Evolutionary conservation across 2,329 filamentous ascomycete species (phyloP), one percentile per base, ranked within the genome.

Genomic region (Ophiostoma pallidulum): DNA sequence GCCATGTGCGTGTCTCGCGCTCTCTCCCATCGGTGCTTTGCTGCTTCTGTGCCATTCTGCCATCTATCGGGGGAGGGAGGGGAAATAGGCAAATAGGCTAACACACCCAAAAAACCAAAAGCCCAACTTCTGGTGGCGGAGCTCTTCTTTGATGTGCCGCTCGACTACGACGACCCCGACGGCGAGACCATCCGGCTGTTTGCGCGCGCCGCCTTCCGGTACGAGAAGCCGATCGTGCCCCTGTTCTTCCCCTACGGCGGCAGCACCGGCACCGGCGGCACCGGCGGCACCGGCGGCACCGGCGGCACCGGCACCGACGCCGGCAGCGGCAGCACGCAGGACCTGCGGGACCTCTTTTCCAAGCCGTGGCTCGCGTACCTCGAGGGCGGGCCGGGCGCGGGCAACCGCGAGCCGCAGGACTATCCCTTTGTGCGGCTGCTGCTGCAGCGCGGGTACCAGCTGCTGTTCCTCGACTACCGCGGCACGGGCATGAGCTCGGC

Each of bases 381-480:
- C 13, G 84, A 94, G 67, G 91, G 91, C 53, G 91, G 91, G 0
- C 91, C 90, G 0, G 90, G 90, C 3, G 81, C 84, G 59, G 81
- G 84, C 51, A 90, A 86, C 59, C 71, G 75, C 6, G 71, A 82
- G 42, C 90, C 91, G 2, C 83, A 94, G 60, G 76, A 85, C 50
- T 77, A 80, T 51, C 70, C 80, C 8, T 77, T 88, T 60, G 84
- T 86, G n/a, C 75, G 79, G 28, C 69, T 74, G 26, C 74, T 88
- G 48, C 73, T 96, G 6, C 79, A 82, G 51, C 82, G 82, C 53
- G 90, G 90, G 14, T 96, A 95, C 60, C 86, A 94, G 63, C 70
- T 88, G 39, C 75, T 97, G 2, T 82, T 84, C 54, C 74, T 97
- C n/a, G 91, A 97, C 63, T 90, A 95, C 62, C 80, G 91, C 43